Base-by-base conservation (phyloP, 179 eudicot genomes). In the Silene vulgaris region DNA sequence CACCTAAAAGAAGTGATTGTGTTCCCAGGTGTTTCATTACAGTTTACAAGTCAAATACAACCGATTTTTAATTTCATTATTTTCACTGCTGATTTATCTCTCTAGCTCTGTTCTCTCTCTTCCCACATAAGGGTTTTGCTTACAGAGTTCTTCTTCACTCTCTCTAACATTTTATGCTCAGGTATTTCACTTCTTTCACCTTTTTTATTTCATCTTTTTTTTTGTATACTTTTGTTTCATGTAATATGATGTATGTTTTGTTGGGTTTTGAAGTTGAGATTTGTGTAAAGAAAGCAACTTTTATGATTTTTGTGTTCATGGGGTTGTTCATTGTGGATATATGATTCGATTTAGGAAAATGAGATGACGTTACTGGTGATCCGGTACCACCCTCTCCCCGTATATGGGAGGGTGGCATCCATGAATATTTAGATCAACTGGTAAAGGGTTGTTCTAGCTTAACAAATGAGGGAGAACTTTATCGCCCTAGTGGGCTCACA, bases 211-310 rank as follows among this genome's bases (percentile, higher is more conserved):
- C 23, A 21, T 35, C 40, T 35, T 7, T 65, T 37, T 8, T 37
- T 64, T 29, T 8, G 4, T 29, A 19, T 73, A 40, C 12, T 35
- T 14, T 63, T 20, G 19, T 50, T 75, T 5, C 61, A 1, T 69
- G 19, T 7, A 20, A n/a, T 48, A 12, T 26, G 29, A 28, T 28
- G 12, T 19, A 40, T 40, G 32, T 63, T 65, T 17, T 75, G 1
- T 32, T 23, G 40, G 78, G 13, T 19, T 76, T 80, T 20, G 63
- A 57, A 57, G 82, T 72, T 80, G 45, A 8, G 65, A 81, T 74
- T 69, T 74, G 65, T 14, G n/a, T 30, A 56, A 16, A 8, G 30
- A 64, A 52, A 74, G 28, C 29, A 8, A 57, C n/a, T 2, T 61
- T 77, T 81, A 1, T 69, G 32, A 62, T 52, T 32, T 32, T 66